phyloP scores from a whole-genome alignment of 306 rosid genomes.

The Rosa multiflora region DNA sequence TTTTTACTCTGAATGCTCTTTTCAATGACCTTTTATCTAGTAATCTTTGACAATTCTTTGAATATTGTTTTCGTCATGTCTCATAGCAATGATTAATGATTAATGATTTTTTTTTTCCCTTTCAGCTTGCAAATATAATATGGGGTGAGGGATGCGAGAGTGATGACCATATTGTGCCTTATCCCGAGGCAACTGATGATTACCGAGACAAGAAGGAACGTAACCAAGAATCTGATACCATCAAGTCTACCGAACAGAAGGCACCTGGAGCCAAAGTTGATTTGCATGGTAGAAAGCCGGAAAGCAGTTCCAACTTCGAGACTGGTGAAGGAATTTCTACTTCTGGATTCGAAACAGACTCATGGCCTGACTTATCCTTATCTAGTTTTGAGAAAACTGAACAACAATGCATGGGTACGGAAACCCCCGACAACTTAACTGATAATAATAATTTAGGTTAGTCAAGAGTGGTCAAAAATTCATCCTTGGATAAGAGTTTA shows the following conservation, averaged over 20 bases:
- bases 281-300: slow-evolving; percentile 42
- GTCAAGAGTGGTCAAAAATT: slow-evolving; percentile 21
- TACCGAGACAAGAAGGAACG: slow-evolving; percentile 52
- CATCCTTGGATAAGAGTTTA: not conserved
- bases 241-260: slow-evolving; percentile 51
- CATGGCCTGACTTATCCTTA: slow-evolving; percentile 63
- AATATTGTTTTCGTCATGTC: slow-evolving; percentile 11
- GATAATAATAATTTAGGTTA: slow-evolving; percentile 41
- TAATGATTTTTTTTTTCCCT: slow-evolving; percentile 20
- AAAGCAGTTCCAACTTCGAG: slow-evolving; percentile 45
- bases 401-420: slow-evolving; percentile 45
- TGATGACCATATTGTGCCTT: slow-evolving; percentile 94
- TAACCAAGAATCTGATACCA: slow-evolving; percentile 46
- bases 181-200: slow-evolving; percentile 59
- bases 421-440: slow-evolving; percentile 39
- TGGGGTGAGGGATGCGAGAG: slow-evolving; percentile 78
- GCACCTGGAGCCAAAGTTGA: slow-evolving; percentile 43
- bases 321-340: slow-evolving; percentile 41
- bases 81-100: slow-evolving; percentile 14
- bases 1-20: not conserved
- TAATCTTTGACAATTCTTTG: not conserved
- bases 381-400: slow-evolving; percentile 48
- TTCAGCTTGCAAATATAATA: slow-evolving; percentile 90
- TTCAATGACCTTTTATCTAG: not conserved
- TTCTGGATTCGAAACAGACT: slow-evolving; percentile 42